These are phyloP conservation scores for Celoporthe dispersa DNA, from an alignment of 2,329 filamentous ascomycete genomes.

Conservation along the genomic window DNA sequence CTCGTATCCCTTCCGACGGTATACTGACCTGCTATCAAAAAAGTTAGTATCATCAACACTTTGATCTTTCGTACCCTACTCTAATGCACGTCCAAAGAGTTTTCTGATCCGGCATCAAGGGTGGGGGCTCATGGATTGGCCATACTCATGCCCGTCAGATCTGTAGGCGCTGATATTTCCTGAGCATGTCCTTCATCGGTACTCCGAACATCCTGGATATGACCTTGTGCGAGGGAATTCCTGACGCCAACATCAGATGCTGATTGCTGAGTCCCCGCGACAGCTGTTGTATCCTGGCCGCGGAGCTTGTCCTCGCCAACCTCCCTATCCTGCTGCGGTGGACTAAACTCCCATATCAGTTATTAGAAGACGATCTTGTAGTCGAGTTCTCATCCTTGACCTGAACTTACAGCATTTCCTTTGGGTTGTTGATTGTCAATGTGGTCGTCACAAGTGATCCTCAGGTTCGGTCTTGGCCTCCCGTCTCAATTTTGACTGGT, in stretches of 20 bases:
- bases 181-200: not conserved
- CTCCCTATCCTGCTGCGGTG: not conserved
- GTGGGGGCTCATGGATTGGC: too few relatives aligned
- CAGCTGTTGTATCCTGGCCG: not conserved
- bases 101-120: too few relatives aligned
- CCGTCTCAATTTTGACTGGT: not conserved
- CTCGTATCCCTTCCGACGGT: too few relatives aligned
- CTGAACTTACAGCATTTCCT: conserved; percentile 3
- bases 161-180: not conserved
- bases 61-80: too few relatives aligned
- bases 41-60: too few relatives aligned
- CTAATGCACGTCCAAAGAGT: too few relatives aligned
- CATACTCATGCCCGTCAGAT: not conserved
- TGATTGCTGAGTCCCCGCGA: not conserved
- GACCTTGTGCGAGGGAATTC: not conserved
- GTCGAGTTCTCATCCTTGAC: not conserved
- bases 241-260: not conserved
- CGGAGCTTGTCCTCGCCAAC: not conserved
- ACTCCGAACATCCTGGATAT: not conserved
- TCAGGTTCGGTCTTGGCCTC: not conserved
- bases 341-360: not conserved
- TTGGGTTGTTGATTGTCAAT: not conserved
- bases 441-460: not conserved
- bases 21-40: too few relatives aligned
- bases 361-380: not conserved